Evolutionary conservation across 2,329 filamentous ascomycete genomes (phyloP), one percentile per base, ranked within the genome.

Genomic region (Beauveria pseudobassiana): DNA sequence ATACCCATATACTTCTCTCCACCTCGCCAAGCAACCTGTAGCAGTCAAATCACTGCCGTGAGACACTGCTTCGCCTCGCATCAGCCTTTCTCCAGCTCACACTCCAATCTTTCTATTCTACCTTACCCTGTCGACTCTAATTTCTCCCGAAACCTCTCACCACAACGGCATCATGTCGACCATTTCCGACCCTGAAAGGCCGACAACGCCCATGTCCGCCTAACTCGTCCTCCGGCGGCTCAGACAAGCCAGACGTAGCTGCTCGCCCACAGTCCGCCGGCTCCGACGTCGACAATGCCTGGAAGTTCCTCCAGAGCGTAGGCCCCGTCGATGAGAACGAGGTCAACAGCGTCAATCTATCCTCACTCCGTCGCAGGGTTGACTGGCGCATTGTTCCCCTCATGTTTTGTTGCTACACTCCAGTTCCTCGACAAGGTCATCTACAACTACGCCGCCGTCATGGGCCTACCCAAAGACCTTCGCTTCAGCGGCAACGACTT

Each of bases 351-450:
- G 71, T 80, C 42, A 71, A 82, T 64, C 72, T 83, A 52, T 72
- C 73, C 63, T 71, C 72, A 1, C 69, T 87, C 49, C 74, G 82
- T 5, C 78, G 79, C 63, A 84, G 80, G 70, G 80, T 87, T 54
- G 84, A 87, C 67, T 81, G 75, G 73, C 79, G 76, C 54, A 83
- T 87, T 59, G 76, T 87, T 40, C 84, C 84, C 0, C 75, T 87
- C 59, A 85, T 87, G 81, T 86, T 86, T 63, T 71, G 77, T 50
- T 82, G 80, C 67, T 87, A 87, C 67, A 80, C 77, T 86, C 73
- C 83, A 87, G 67, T 86, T 86, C 65, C 74, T 87, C 50, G 85
- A 87, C 74, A 87, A 87, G 72, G 81, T 86, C 63, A 78, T 84
- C 30, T 77, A 87, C 50, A 87, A 87, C 67, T 88, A 88, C 68